phyloP scores from a whole-genome alignment of 1,284 basidiomycete species.

The Fomitopsis betulina region DNA sequence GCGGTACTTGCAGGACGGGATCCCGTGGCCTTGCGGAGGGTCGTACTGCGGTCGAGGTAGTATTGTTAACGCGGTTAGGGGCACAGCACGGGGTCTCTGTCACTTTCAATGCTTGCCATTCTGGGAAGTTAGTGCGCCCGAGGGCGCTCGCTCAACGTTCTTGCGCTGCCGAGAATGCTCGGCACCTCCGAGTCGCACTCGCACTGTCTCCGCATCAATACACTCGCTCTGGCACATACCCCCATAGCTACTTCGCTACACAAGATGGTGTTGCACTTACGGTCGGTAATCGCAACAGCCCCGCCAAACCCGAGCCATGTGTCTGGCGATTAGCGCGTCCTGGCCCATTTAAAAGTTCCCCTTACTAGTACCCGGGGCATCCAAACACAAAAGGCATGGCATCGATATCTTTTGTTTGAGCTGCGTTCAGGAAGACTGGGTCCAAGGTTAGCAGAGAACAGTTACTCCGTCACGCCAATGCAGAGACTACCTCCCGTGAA shows the following conservation, averaged over 20 bases:
- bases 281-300: not conserved
- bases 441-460: not conserved
- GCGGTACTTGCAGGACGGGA: not conserved
- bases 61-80: not conserved
- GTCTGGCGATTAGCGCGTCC: not conserved
- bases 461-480: no score
- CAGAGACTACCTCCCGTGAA: not conserved
- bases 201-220: no score
- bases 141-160: not conserved
- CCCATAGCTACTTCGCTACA: no score
- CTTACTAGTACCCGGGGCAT: not conserved
- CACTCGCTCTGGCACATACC: no score
- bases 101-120: not conserved
- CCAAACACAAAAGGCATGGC: no score
- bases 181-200: no score
- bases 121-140: not conserved
- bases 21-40: not conserved
- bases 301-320: not conserved
- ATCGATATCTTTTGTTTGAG: no score
- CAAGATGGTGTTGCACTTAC: no score
- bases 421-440: not conserved
- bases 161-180: no score
- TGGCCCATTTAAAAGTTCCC: no score
- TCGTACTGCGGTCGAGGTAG: not conserved
- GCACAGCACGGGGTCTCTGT: not conserved